Evolutionary conservation across 768 basidiomycete genomes (phyloP), one percentile per base, ranked within the genome.

Genomic region (Cystofilobasidium macerans): DNA sequence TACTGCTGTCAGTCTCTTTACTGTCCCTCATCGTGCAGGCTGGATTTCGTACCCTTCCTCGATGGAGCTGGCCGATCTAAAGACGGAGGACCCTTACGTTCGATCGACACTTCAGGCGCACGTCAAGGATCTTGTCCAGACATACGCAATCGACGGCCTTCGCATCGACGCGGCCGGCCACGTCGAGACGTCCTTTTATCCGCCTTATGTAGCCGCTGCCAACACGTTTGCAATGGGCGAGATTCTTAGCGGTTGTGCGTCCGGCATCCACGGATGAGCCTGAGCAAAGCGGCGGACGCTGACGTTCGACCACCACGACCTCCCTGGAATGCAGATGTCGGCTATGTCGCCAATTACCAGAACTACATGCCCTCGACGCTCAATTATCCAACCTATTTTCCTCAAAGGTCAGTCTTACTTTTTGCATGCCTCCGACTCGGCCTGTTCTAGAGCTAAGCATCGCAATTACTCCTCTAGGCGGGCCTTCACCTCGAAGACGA

Each of bases 361-460:
- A 69, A 71, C 14, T 71, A 69, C 1, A 32, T 45, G 32, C 8
- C 60, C 7, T 74, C 75, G 62, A 69, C 73, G 3, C 73, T 77
- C 72, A 76, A 76, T 64, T 77, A 77, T 53, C 74, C 74, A 6
- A 65, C 71, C 36, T 77, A 73, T 64, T 76, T 72, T 69, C 74
- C 74, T 20, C 68, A 76, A 40, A 60, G 18, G 57, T 36, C 1
- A 0, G 33, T 48, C n/a, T 14, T 16, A 20, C 3, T 43, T 24
- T 45, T 5, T 7, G 20, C 36, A 33, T 57, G 22, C 3, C 35
- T 32, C 33, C 20, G 33, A n/a, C 35, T 56, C 18, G 20, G 12
- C 42, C 28, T 35, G 32, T 48, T 20, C 36, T 36, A 35, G 18
- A 18, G 20, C 43, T 33, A 26, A 11, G 22, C 6, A 0, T 24